Percentiles rank a stretch among this genome's conserved stretches.
Conservation (phyloP, 2,329 filamentous ascomycete genomes). For the Coleophoma cylindrospora region DNA sequence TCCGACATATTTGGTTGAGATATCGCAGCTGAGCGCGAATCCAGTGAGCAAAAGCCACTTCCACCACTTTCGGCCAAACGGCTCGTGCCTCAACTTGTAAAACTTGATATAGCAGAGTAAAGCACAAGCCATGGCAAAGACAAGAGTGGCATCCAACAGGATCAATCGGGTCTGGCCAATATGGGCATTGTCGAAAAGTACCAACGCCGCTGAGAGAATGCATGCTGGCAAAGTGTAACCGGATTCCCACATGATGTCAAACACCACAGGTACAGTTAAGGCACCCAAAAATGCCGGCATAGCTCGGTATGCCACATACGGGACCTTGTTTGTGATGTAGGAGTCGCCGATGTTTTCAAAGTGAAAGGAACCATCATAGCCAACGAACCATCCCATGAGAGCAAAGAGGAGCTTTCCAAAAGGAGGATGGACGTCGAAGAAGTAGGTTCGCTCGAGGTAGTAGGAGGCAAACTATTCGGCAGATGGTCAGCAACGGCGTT, state of each 20-base stretch:
- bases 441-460: conserved; percentile 95
- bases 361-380: conserved; percentile 94
- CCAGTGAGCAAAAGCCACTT: conserved; percentile 97
- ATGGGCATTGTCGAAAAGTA: conserved; percentile 96
- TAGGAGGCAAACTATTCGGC: conserved; percentile 61
- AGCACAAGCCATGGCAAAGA: conserved; percentile 94
- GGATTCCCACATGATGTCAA: conserved; percentile 99
- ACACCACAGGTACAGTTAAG: conserved; percentile 88
- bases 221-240: conserved; percentile 94
- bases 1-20: conserved; percentile 97
- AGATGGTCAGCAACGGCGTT: conserved; percentile 3
- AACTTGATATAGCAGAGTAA: conserved; percentile 94
- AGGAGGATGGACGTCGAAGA: conserved; percentile 98
- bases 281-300: conserved; percentile 89
- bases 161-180: conserved; percentile 95
- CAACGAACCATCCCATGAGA: conserved; percentile 94
- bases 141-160: conserved; percentile 86
- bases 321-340: conserved; percentile 94
- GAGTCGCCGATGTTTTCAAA: conserved; percentile 99
- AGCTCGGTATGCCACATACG: conserved; percentile 92
- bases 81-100: conserved; percentile 87
- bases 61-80: conserved; percentile 98
- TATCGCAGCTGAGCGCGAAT: conserved; percentile 92
- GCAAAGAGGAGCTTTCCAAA: conserved; percentile 98
- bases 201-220: conserved; percentile 75